Percentiles rank a stretch among this genome's conserved stretches.
phyloP scores from a whole-genome alignment of 176 grass and related monocot genomes.

The Phyllostachys edulis region DNA sequence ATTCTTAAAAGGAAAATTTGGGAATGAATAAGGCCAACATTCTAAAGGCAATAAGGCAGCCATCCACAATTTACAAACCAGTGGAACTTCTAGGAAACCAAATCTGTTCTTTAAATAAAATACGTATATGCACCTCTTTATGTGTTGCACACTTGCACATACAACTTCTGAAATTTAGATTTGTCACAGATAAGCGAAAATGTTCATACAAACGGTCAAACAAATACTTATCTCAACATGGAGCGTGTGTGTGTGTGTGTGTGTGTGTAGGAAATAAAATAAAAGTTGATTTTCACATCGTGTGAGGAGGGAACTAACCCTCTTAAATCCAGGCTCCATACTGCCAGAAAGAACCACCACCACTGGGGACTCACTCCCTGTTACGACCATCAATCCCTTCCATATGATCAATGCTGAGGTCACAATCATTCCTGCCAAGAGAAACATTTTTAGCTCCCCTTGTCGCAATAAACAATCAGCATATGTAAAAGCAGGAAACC shows the following conservation, averaged over 20 bases:
- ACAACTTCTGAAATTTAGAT: background rate
- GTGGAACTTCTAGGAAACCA: background rate
- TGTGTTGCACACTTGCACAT: background rate
- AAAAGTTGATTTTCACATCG: background rate
- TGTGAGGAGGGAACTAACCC: conserved; percentile 19
- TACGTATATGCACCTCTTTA: background rate
- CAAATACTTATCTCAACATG: background rate
- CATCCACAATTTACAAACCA: background rate
- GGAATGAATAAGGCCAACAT: background rate
- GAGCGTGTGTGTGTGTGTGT: background rate
- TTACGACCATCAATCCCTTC: conserved; percentile 59
- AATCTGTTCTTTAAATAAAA: background rate
- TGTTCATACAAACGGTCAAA: background rate
- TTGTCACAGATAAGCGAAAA: background rate
- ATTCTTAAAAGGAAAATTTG: background rate
- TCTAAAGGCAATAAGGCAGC: background rate
- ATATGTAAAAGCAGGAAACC: background rate
- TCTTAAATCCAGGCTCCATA: conserved; percentile 76
- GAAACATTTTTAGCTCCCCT: background rate
- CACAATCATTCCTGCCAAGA: conserved; percentile 56
- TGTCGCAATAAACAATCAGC: background rate
- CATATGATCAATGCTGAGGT: conserved; percentile 62
- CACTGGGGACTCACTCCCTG: conserved; percentile 56
- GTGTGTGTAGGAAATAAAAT: no score
- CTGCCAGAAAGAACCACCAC: conserved; percentile 68